These are phyloP conservation scores for Pichia rugopelliculosa DNA, from an alignment of 805 yeast genomes.

Conservation along the genomic window DNA sequence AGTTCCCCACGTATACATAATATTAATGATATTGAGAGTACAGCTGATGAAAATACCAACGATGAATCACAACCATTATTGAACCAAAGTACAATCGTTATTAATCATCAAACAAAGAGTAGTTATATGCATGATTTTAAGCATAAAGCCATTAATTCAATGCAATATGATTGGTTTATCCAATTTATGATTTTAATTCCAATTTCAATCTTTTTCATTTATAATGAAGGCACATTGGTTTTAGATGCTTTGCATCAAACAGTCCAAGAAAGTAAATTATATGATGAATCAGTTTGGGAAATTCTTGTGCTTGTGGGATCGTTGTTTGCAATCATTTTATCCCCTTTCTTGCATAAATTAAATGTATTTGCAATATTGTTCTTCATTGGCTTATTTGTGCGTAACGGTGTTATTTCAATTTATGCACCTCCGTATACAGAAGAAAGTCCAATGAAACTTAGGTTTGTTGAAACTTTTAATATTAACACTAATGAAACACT, in stretches of 20 bases:
- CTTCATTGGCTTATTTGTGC: slow-evolving; percentile 31
- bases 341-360: slow-evolving; percentile 66
- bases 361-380: slow-evolving; percentile 45
- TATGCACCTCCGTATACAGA: slow-evolving; percentile 51
- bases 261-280: slow-evolving; percentile 51
- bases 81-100: slow-evolving; percentile 15
- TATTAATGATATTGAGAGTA: slow-evolving; percentile 2
- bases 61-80: slow-evolving; percentile 8
- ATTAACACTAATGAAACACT: slow-evolving; percentile 24
- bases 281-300: slow-evolving; percentile 35
- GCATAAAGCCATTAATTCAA: slow-evolving; percentile 33
- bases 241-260: slow-evolving; percentile 65
- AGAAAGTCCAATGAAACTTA: slow-evolving; percentile 59
- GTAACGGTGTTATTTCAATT: slow-evolving; percentile 34
- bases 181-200: slow-evolving; percentile 71
- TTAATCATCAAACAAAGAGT: slow-evolving; percentile 23
- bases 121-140: slow-evolving; percentile 23
- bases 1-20: slow-evolving; percentile 6
- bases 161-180: slow-evolving; percentile 73
- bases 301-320: slow-evolving; percentile 30
- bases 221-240: slow-evolving; percentile 46
- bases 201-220: slow-evolving; percentile 44
- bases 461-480: slow-evolving; percentile 59
- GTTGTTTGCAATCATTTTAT: slow-evolving; percentile 39
- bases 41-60: neutral